Evolutionary conservation across 768 basidiomycete genomes (phyloP).

Genomic region (Agaricus blazei): DNA sequence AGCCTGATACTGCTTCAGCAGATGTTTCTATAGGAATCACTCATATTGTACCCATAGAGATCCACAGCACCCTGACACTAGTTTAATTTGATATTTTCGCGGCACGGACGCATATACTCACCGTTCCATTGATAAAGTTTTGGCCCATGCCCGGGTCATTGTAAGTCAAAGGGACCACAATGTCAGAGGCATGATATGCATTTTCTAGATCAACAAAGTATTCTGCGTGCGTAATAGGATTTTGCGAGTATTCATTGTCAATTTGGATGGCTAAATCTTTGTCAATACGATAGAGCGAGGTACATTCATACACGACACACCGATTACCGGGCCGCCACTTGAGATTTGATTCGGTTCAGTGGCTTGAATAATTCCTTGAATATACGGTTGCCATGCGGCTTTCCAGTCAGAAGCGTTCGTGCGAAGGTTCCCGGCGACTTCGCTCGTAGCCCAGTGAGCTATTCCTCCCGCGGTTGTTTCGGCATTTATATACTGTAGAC

Average conservation of each 20-base stretch:
- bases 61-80: constrained; percentile 59
- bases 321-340: constrained; percentile 70
- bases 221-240: constrained; percentile 33
- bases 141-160: constrained; percentile 57
- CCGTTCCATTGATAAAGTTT: constrained; percentile 71
- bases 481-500: constrained; percentile 62
- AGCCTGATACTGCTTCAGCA: constrained; percentile 26
- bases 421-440: constrained; percentile 61
- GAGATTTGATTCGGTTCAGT: constrained; percentile 65
- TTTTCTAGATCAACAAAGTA: constrained; percentile 63
- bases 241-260: constrained; percentile 74
- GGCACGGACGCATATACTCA: constrained; percentile 20
- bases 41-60: constrained; percentile 53
- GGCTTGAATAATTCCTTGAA: constrained; percentile 56
- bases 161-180: constrained; percentile 69
- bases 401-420: constrained; percentile 71
- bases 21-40: background rate
- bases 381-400: constrained; percentile 68
- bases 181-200: constrained; percentile 47
- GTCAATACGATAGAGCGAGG: background rate
- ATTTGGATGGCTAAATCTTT: constrained; percentile 23
- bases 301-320: constrained; percentile 28
- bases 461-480: constrained; percentile 78
- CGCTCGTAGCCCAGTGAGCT: constrained; percentile 64
- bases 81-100: constrained; percentile 1